phyloP scores from a whole-genome alignment of 192 early-diverging fungal species.

The Coemansia sp. region DNA sequence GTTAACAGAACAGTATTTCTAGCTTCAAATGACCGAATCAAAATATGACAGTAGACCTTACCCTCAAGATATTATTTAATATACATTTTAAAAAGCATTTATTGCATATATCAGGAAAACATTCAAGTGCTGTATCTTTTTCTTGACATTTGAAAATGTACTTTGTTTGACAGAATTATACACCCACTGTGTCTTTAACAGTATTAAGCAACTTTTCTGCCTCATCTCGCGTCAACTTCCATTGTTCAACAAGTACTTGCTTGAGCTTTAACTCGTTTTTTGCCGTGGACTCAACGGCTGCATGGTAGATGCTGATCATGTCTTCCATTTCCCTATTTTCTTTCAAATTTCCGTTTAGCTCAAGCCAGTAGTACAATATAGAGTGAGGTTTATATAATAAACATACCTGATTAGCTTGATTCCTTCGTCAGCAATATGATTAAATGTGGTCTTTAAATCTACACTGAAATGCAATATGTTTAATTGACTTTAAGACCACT shows the following conservation, averaged over 20 bases:
- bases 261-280: constrained; percentile 10
- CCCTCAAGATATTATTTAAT: no score
- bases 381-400: background rate
- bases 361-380: background rate
- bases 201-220: constrained; percentile 5
- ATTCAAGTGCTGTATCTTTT: no score
- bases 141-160: no score
- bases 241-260: constrained; percentile 1
- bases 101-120: no score
- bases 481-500: background rate
- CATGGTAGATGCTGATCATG: constrained; percentile 13
- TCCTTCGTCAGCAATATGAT: constrained; percentile 9
- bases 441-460: constrained; percentile 10
- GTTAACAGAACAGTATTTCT: no score
- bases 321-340: constrained; percentile 32
- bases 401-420: constrained; percentile 14
- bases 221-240: background rate
- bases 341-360: background rate
- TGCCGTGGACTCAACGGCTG: constrained; percentile 5
- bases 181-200: background rate
- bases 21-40: no score
- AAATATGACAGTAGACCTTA: no score
- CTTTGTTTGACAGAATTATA: no score
- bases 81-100: no score
- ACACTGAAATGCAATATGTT: background rate